Conservation (phyloP, 192 early-diverging fungal species). For the Geranomyces variabilis region DNA sequence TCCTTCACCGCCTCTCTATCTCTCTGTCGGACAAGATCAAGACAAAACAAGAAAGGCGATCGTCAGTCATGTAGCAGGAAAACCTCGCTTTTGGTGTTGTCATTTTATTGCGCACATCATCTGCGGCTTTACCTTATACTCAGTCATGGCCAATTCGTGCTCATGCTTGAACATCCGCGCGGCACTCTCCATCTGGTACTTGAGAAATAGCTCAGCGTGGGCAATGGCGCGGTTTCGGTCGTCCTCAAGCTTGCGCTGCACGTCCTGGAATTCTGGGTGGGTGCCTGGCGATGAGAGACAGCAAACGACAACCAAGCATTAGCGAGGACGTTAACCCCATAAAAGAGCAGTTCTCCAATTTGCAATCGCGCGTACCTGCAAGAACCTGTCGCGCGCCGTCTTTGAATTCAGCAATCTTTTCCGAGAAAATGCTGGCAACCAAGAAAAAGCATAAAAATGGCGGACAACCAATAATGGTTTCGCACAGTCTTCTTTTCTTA, state of each 20-base stretch:
- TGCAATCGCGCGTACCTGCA: neutral
- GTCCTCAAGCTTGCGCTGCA: slow-evolving; percentile 58
- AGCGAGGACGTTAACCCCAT: neutral
- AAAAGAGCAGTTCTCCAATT: neutral
- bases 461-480: neutral
- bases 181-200: slow-evolving; percentile 75
- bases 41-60: no score
- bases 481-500: slow-evolving; percentile 23
- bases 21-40: slow-evolving; percentile 12
- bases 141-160: slow-evolving; percentile 63
- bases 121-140: slow-evolving; percentile 56
- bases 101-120: neutral
- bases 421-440: slow-evolving; percentile 51
- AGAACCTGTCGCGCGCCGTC: slow-evolving; percentile 28
- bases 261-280: slow-evolving; percentile 72
- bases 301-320: neutral
- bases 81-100: neutral
- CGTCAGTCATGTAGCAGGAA: neutral
- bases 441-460: slow-evolving; percentile 13
- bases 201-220: slow-evolving; percentile 61
- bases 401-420: slow-evolving; percentile 48
- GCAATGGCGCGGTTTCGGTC: slow-evolving; percentile 61
- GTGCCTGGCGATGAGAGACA: neutral
- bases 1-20: slow-evolving; percentile 68
- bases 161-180: slow-evolving; percentile 64